These are phyloP conservation scores for Penicillium nucicola DNA, from an alignment of 495 filamentous ascomycete species.

Conservation along the genomic window DNA sequence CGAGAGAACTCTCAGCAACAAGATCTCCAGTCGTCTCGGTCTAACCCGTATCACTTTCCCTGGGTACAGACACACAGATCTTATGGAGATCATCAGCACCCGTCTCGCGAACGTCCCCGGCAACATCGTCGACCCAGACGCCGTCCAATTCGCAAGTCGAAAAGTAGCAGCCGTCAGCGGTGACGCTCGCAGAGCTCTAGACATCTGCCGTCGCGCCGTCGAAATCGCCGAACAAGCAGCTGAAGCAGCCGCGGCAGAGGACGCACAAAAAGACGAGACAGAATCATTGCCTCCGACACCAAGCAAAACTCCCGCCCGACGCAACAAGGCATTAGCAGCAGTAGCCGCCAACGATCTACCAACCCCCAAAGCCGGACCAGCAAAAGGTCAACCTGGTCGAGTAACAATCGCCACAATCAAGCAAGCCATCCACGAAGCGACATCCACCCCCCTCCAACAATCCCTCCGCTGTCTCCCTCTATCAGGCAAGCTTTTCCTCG, in stretches of 20 bases:
- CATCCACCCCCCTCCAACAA: slow-evolving; percentile 85
- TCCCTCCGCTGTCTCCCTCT: slow-evolving; percentile 80
- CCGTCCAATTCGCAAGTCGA: slow-evolving; percentile 90
- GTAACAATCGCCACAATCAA: slow-evolving; percentile 94
- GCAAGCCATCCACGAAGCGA: slow-evolving; percentile 91
- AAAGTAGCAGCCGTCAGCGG: slow-evolving; percentile 97
- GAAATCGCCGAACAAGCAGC: slow-evolving; percentile 84
- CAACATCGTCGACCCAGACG: slow-evolving; percentile 87
- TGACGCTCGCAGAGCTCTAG: slow-evolving; percentile 86
- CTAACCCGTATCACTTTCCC: slow-evolving; percentile 93
- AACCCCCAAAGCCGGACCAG: slow-evolving; percentile 13
- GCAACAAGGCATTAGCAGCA: slow-evolving; percentile 22
- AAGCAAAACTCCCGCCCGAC: slow-evolving; percentile 40
- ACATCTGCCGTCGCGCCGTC: slow-evolving; percentile 94
- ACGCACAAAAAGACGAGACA: slow-evolving; percentile 24
- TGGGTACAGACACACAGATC: slow-evolving; percentile 92
- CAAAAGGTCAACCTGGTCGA: slow-evolving; percentile 43
- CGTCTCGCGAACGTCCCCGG: slow-evolving; percentile 83
- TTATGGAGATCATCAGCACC: slow-evolving; percentile 96
- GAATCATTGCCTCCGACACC: slow-evolving; percentile 44
- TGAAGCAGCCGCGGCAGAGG: slow-evolving; percentile 28
- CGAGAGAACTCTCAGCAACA: slow-evolving; percentile 94
- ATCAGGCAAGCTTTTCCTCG: slow-evolving; percentile 77
- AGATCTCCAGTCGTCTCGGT: slow-evolving; percentile 90
- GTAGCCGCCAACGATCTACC: slow-evolving; percentile 7